These are phyloP conservation scores for Thelonectria olida DNA, from an alignment of 2,329 filamentous ascomycete species.

Conservation along the genomic window DNA sequence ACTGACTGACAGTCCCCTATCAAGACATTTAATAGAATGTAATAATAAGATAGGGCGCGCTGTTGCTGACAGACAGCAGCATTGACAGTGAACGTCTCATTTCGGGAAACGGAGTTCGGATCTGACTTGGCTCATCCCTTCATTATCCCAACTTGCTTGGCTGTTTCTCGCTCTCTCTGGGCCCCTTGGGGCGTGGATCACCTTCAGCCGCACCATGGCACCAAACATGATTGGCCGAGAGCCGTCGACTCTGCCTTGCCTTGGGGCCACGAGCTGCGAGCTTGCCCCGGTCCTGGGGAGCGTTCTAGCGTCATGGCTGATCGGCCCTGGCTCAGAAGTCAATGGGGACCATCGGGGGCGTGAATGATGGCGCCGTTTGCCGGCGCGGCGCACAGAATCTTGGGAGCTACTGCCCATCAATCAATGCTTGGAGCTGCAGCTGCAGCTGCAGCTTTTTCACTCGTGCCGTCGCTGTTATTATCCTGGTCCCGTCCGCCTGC, in stretches of 20 bases:
- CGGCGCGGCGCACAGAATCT: conserved; percentile 9
- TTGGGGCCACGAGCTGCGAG: conserved; percentile 20
- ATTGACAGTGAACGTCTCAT: not conserved
- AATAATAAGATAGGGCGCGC: too few species aligned
- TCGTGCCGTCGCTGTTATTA: conserved; percentile 9
- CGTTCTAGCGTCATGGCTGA: conserved; percentile 33
- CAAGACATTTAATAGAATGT: too few species aligned
- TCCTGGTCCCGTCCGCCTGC: conserved; percentile 9
- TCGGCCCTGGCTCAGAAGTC: conserved; percentile 18
- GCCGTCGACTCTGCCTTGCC: conserved; percentile 33
- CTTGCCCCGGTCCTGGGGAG: conserved; percentile 24
- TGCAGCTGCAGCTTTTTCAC: not conserved
- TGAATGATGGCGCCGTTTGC: conserved; percentile 11
- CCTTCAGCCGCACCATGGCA: conserved; percentile 36
- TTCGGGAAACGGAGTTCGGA: not conserved
- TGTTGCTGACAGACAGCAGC: too few species aligned
- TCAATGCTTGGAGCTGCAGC: not conserved
- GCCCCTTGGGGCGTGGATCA: conserved; percentile 5
- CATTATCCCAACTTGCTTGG: conserved; percentile 2
- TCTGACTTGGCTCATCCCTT: not conserved
- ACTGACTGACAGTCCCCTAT: too few species aligned
- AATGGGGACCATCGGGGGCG: not conserved
- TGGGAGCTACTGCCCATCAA: not conserved
- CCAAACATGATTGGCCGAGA: conserved; percentile 27
- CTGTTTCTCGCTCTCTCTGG: conserved; percentile 7